Percentiles rank a stretch among this genome's conserved stretches.
Conservation (phyloP, 495 filamentous ascomycete species). For the Trichoderma asperelloides region DNA sequence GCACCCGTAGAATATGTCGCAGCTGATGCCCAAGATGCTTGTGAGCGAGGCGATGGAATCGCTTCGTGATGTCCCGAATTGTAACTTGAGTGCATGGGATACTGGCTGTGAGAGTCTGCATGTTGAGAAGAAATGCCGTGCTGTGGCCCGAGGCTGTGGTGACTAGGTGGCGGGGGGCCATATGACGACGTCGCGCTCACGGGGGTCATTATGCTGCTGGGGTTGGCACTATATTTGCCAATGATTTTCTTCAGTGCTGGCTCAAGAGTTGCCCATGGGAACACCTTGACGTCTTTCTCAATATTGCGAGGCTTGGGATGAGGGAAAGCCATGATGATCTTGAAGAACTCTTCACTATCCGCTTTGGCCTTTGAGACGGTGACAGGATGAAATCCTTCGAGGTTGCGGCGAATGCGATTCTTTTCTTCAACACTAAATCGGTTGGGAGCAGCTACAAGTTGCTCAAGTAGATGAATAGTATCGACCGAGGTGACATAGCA, state of each 20-base stretch:
- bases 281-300: conserved; percentile 98
- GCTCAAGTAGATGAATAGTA: conserved; percentile 86
- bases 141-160: conserved; percentile 19
- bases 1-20: background rate
- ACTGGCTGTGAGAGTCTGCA: background rate
- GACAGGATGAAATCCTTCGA: conserved; percentile 81
- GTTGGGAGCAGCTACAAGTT: conserved; percentile 59
- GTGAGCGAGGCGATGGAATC: conserved; percentile 8
- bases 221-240: conserved; percentile 67
- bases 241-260: conserved; percentile 93
- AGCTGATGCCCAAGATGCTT: background rate
- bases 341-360: conserved; percentile 95
- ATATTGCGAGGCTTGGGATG: conserved; percentile 93
- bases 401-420: conserved; percentile 89
- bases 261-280: conserved; percentile 79
- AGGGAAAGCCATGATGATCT: conserved; percentile 96
- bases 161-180: conserved; percentile 30
- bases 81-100: conserved; percentile 4
- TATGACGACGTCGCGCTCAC: conserved; percentile 23
- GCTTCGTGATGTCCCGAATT: conserved; percentile 4
- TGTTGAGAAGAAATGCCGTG: conserved; percentile 17
- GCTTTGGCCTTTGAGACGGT: conserved; percentile 88
- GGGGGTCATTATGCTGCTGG: conserved; percentile 18
- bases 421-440: conserved; percentile 93
- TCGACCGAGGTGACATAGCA: conserved; percentile 95